Evolutionary conservation across 352 stramenopile species (phyloP).

Genomic region (Chrysophaeum taylorii): DNA sequence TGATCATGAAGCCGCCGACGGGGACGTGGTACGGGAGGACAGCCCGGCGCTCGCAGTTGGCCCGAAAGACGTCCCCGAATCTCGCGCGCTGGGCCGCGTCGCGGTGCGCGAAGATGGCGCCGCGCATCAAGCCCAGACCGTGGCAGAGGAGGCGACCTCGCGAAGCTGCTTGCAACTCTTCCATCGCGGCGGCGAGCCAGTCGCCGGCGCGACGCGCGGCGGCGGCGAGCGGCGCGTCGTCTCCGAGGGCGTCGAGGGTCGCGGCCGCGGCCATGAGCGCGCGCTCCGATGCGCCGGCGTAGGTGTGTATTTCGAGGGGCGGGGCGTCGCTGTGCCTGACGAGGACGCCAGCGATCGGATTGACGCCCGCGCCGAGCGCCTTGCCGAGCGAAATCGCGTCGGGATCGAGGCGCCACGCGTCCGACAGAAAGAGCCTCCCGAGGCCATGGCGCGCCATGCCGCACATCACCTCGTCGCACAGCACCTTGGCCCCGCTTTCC

Average conservation of each 20-base stretch:
- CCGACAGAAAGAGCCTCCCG: constrained; percentile 34
- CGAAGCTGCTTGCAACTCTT: background rate
- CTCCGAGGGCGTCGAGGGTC: constrained; percentile 29
- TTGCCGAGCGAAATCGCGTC: constrained; percentile 41
- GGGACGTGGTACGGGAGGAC: constrained; percentile 40
- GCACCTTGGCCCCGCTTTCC: constrained; percentile 24
- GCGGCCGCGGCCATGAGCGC: constrained; percentile 33
- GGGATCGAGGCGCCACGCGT: constrained; percentile 28
- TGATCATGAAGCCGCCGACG: constrained; percentile 39
- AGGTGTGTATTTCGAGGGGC: constrained; percentile 31
- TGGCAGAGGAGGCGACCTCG: constrained; percentile 29
- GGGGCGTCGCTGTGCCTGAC: constrained; percentile 28
- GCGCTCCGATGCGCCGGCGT: constrained; percentile 32
- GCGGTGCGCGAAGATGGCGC: constrained; percentile 25
- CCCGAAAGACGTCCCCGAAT: constrained; percentile 22
- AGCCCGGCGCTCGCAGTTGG: constrained; percentile 29
- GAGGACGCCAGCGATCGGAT: constrained; percentile 32
- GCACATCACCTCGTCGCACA: constrained; percentile 43
- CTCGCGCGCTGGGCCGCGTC: constrained; percentile 16
- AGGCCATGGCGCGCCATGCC: constrained; percentile 34
- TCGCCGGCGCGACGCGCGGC: constrained; percentile 26
- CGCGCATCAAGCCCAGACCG: constrained; percentile 39
- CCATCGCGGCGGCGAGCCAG: constrained; percentile 23
- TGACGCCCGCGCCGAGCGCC: constrained; percentile 33
- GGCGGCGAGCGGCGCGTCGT: constrained; percentile 30